A percentile compares a stretch with the other conserved stretches of the same genome.
Conservation (phyloP, 345 rosid species). For the Acer yangbiense region DNA sequence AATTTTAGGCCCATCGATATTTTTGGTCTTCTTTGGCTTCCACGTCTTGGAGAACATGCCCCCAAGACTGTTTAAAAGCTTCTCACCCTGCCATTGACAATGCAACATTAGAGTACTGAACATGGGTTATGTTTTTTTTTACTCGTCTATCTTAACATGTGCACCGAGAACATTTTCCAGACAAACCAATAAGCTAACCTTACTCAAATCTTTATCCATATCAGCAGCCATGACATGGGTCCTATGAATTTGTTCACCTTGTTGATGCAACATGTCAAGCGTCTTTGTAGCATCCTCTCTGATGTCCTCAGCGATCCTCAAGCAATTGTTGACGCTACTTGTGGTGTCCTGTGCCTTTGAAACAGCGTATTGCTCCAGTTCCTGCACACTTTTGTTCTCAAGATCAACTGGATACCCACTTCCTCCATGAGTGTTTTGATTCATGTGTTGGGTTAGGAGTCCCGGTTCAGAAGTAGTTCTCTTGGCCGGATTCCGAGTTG, state of each 20-base stretch:
- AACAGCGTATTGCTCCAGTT: conserved; percentile 80
- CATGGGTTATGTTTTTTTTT: too few relatives aligned
- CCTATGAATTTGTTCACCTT: conserved; percentile 88
- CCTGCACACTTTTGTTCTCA: conserved; percentile 75
- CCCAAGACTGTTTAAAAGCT: conserved; percentile 81
- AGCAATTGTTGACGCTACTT: conserved; percentile 65
- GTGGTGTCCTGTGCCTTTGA: conserved; percentile 91
- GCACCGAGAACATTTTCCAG: too few relatives aligned
- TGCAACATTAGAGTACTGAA: background rate
- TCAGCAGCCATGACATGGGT: conserved; percentile 74
- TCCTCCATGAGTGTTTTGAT: conserved; percentile 3
- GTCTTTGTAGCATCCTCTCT: conserved; percentile 74
- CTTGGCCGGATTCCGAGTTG: conserved; percentile 47
- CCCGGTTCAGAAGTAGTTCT: conserved; percentile 71
- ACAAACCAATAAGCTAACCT: conserved; percentile 37
- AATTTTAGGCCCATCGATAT: conserved; percentile 68
- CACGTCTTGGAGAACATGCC: conserved; percentile 94
- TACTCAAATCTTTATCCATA: conserved; percentile 76
- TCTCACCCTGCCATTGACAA: conserved; percentile 74
- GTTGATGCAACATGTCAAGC: conserved; percentile 77
- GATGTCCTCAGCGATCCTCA: conserved; percentile 81
- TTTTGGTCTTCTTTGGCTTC: conserved; percentile 86
- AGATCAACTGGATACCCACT: conserved; percentile 60
- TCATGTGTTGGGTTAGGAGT: conserved; percentile 34
- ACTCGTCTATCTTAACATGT: too few relatives aligned